phyloP scores from a whole-genome alignment of 441 rosid genomes.

The Viola pubescens region DNA sequence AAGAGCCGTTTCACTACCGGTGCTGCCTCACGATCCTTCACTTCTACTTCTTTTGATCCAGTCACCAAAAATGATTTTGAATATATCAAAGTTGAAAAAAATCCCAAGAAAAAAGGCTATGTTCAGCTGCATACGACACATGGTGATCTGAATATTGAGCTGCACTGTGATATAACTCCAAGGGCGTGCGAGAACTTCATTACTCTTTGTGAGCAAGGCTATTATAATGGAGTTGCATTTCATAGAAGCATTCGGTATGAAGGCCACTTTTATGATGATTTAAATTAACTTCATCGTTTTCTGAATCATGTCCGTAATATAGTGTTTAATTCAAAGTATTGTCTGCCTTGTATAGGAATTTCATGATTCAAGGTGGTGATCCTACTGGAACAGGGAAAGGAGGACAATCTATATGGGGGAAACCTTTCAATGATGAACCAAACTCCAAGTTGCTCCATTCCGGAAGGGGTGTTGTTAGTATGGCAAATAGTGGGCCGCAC shows the following conservation, averaged over 20 bases:
- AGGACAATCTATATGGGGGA: conserved; percentile 94
- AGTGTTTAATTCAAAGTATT: conserved; percentile 4
- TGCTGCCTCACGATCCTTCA: conserved; percentile 93
- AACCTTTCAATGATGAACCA: conserved; percentile 84
- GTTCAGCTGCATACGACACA: conserved; percentile 82
- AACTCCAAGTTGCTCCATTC: conserved; percentile 89
- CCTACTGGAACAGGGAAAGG: conserved; percentile 92
- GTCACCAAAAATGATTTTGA: conserved; percentile 84
- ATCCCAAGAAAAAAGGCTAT: conserved; percentile 92
- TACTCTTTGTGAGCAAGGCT: conserved; percentile 79
- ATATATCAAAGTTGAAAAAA: conserved; percentile 80
- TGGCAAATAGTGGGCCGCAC: conserved; percentile 98
- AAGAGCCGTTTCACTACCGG: conserved; percentile 82
- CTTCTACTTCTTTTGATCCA: conserved; percentile 85
- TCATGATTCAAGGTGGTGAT: conserved; percentile 98
- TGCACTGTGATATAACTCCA: conserved; percentile 88
- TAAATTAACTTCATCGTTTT: neutral
- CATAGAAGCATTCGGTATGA: conserved; percentile 71
- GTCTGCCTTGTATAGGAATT: conserved; percentile 44
- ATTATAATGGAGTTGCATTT: conserved; percentile 73
- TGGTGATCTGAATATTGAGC: conserved; percentile 91
- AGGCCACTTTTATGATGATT: conserved; percentile 5
- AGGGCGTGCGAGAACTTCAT: conserved; percentile 89
- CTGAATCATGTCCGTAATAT: neutral
- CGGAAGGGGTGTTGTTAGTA: conserved; percentile 89